Conservation (phyloP, 371 early-diverging fungal species). For the Rhizopus stolonifer region DNA sequence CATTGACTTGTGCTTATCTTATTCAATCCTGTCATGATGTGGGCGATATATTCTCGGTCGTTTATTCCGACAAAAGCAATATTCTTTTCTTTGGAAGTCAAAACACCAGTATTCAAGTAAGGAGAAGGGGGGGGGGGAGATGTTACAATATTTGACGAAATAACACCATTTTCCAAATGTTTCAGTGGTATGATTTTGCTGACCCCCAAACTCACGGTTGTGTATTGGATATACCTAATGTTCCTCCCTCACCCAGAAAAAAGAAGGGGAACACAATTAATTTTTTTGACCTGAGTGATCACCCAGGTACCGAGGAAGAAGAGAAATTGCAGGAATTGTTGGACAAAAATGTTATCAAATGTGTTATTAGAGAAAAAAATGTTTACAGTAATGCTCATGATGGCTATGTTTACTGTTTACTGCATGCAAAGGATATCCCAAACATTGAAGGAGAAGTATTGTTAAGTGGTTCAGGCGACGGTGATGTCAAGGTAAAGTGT, state of each 20-base stretch:
- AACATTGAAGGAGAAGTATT: constrained; percentile 58
- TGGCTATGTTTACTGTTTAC: constrained; percentile 74
- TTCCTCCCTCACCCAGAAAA: constrained; percentile 39
- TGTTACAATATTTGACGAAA: neutral
- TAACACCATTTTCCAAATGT: neutral
- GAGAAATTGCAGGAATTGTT: constrained; percentile 10
- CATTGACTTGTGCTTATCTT: constrained; percentile 56
- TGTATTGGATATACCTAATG: constrained; percentile 31
- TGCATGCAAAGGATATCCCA: constrained; percentile 54
- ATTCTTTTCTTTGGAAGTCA: constrained; percentile 74
- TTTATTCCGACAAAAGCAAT: constrained; percentile 52
- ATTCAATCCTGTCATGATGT: constrained; percentile 73
- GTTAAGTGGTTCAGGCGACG: constrained; percentile 76
- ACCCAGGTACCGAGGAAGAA: constrained; percentile 18
- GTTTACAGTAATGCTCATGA: constrained; percentile 69
- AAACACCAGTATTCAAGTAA: constrained; percentile 78
- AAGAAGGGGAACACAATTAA: constrained; percentile 27
- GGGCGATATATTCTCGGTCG: constrained; percentile 73
- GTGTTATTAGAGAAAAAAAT: constrained; percentile 55
- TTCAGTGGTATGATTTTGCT: constrained; percentile 62
- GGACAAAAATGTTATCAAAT: constrained; percentile 49
- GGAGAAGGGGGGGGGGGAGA: neutral
- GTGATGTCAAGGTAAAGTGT: constrained; percentile 59
- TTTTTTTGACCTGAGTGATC: constrained; percentile 24
- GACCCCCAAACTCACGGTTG: constrained; percentile 46